Conservation (phyloP, 106 monocot species). For the Iris macrosiphon region DNA sequence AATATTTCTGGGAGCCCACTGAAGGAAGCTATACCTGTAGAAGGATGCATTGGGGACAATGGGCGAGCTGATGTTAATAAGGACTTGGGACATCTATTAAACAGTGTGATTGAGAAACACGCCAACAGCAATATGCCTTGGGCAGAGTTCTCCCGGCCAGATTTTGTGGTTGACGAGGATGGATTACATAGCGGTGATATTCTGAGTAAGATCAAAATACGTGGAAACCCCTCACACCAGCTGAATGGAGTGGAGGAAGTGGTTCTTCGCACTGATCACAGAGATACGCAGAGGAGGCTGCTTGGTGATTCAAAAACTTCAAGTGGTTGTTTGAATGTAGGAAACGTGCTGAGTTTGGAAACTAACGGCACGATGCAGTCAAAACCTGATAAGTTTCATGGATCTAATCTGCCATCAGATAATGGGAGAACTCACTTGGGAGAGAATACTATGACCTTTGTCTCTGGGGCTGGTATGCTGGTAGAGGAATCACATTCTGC, state of each 20-base stretch:
- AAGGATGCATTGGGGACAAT: conserved; percentile 17
- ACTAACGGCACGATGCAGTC: conserved; percentile 2
- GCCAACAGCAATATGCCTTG: conserved; percentile 12
- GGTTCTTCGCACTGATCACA: conserved; percentile 12
- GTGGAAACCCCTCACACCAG: conserved; percentile 5
- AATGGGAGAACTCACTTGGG: conserved; percentile 4
- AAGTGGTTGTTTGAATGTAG: conserved; percentile 2
- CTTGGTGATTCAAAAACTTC: too few species aligned
- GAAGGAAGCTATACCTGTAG: conserved; percentile 1
- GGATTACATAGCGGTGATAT: conserved; percentile 1
- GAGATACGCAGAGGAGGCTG: conserved; percentile 3
- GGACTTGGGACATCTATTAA: conserved; percentile 3
- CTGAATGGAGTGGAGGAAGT: conserved; percentile 14
- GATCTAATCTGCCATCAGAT: conserved; percentile 9
- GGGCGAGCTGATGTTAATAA: conserved; percentile 11
- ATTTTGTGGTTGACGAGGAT: conserved; percentile 6
- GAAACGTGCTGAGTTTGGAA: conserved; percentile 3
- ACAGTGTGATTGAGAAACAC: conserved; percentile 7
- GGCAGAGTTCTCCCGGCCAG: conserved; percentile 7
- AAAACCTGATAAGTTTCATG: conserved; percentile 5
- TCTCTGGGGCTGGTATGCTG: conserved; percentile 8
- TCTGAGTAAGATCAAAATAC: not conserved
- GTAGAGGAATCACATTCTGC: conserved; percentile 15
- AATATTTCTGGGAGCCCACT: conserved; percentile 1
- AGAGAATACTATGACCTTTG: conserved; percentile 3